Evolutionary conservation across 2,329 filamentous ascomycete species (phyloP).

Genomic region (Chrysoporthe deuterocubensis): DNA sequence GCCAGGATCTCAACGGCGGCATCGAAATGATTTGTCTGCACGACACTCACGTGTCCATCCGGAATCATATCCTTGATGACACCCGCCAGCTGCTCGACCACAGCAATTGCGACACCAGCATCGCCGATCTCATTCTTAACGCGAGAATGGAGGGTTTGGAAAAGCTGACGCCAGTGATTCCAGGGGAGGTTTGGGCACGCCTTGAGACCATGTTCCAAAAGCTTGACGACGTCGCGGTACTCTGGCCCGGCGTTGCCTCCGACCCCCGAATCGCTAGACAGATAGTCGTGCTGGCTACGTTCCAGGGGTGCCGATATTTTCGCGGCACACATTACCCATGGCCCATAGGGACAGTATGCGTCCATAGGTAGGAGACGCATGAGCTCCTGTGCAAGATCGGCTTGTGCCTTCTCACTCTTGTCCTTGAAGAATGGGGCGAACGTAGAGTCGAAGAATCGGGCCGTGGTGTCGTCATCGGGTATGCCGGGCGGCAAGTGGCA

Average conservation of each 20-base stretch:
- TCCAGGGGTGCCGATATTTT: conserved; percentile 50
- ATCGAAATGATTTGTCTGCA: conserved; percentile 38
- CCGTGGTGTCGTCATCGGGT: conserved; percentile 50
- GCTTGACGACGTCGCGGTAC: conserved; percentile 69
- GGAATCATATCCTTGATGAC: conserved; percentile 46
- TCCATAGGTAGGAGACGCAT: conserved; percentile 54
- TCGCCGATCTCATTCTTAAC: conserved; percentile 69
- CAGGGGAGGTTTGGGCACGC: conserved; percentile 53
- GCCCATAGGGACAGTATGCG: conserved; percentile 49
- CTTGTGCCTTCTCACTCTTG: conserved; percentile 48
- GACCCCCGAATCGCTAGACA: conserved; percentile 43
- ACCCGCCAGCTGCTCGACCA: conserved; percentile 74
- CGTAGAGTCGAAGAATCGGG: conserved; percentile 52
- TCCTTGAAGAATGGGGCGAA: conserved; percentile 63
- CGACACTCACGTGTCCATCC: conserved; percentile 28
- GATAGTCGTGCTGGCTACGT: conserved; percentile 42
- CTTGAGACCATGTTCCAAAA: conserved; percentile 66
- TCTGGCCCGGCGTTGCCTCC: conserved; percentile 64
- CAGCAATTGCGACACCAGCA: conserved; percentile 64
- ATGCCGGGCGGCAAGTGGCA: conserved; percentile 53
- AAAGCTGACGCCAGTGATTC: conserved; percentile 57
- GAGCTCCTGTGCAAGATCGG: conserved; percentile 56
- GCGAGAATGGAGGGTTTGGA: conserved; percentile 59
- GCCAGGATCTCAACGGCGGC: conserved; percentile 50
- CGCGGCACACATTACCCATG: conserved; percentile 57